Evolutionary conservation across 2,329 filamentous ascomycete species (phyloP), one percentile per base, ranked within the genome.

Genomic region (Fusarium paranaense): DNA sequence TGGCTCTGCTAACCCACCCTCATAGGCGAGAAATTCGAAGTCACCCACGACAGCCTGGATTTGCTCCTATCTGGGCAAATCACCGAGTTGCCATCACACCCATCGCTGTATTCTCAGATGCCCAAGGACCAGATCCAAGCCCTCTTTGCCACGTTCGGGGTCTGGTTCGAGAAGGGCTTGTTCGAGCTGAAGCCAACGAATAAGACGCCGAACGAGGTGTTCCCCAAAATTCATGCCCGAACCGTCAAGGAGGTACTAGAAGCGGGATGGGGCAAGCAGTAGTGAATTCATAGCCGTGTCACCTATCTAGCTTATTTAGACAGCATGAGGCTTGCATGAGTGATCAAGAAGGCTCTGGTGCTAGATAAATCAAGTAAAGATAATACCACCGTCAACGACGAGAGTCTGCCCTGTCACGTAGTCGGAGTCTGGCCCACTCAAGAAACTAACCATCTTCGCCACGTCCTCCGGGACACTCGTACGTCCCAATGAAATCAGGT

Each of bases 361-460:
- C 27, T 33, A 57, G 2, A 57, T 25, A 57, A 9, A 38, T 72
- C 68, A 81, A 10, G 82, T 86, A 54, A 86, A 88, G 8, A 88
- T 79, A n/a, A 90, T 88, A 0, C 90, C 90, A 0, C 89, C 90
- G 72, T 91, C 90, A 37, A 92, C 87, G 10, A 93, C 78, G 69
- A 91, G 84, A 3, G 89, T 92, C 82, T 93, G 91, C 0, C 91
- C 91, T 0, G 91, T 93, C 74, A 93, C 85, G 72, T 90, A 92
- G 71, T 93, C 88, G 54, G 86, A 88, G 73, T 93, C 91, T 20
- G 83, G 84, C 13, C 88, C 85, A 1, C 87, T 87, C 69, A 93
- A 76, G 77, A 91, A 93, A 70, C 87, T 87, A n/a, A 93, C 91
- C 52, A 89, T 80, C 70, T 88, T 89, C 2, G 87, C 85, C 11